Percentiles rank a stretch among this genome's conserved stretches.
phyloP scores from a whole-genome alignment of 2,329 filamentous ascomycete genomes.

The Diaporthe nobilis region DNA sequence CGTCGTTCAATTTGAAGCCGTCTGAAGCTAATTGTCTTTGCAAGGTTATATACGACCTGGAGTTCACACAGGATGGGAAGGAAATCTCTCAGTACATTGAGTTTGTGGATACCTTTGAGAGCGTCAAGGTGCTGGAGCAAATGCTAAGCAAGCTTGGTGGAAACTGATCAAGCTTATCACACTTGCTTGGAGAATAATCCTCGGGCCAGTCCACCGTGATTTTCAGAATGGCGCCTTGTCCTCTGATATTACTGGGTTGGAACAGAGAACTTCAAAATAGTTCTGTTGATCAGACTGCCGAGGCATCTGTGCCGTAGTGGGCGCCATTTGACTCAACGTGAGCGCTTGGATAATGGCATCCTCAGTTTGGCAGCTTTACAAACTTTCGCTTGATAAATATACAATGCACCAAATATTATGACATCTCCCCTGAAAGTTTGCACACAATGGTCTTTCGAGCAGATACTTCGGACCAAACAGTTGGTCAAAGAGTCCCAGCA shows the following conservation, averaged over 20 bases:
- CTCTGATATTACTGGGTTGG: not conserved
- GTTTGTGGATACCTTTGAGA: slow-evolving; percentile 45
- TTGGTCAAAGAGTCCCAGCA: too few relatives aligned
- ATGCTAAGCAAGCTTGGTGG: slow-evolving; percentile 38
- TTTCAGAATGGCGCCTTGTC: not conserved
- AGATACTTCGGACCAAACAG: too few relatives aligned
- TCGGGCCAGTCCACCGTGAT: not conserved
- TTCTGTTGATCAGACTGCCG: too few relatives aligned
- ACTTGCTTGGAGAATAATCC: not conserved
- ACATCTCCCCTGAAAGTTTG: too few relatives aligned
- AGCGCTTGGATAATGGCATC: too few relatives aligned
- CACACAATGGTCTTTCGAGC: too few relatives aligned
- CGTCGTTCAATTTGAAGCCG: not conserved
- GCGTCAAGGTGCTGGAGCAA: slow-evolving; percentile 45
- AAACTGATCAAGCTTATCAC: not conserved
- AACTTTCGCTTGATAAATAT: too few relatives aligned
- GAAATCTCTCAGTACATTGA: slow-evolving; percentile 43
- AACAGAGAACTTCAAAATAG: too few relatives aligned
- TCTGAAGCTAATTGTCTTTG: not conserved
- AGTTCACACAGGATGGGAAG: slow-evolving; percentile 44
- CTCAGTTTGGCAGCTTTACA: too few relatives aligned
- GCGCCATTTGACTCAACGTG: too few relatives aligned
- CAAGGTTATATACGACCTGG: slow-evolving; percentile 41
- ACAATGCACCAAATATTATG: too few relatives aligned
- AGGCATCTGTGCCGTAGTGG: too few relatives aligned